Evolutionary conservation across 139 green algal species (phyloP), one percentile per base, ranked within the genome.

Genomic region (Chlorella sp.): DNA sequence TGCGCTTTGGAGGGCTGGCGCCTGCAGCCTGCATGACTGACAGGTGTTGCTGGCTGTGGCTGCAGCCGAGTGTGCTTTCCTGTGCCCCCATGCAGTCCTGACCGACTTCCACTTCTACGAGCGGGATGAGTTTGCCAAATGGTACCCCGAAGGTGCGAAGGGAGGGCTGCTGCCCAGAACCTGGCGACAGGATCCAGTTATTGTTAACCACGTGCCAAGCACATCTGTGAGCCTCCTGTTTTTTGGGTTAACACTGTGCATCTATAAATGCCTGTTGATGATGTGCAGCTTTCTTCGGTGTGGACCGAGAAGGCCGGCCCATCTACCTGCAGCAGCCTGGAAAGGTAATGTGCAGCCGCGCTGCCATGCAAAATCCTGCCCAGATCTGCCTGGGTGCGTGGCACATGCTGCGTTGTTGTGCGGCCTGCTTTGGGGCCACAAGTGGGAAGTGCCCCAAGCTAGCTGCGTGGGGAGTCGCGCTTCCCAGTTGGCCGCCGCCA

Each of bases 301-400:
- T 44, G 4, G 84, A 82, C 76, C 68, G 80, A 38, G 38, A 26
- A 68, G 87, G 88, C 26, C 92, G 94, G 0, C 95, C 95, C 9
- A 84, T 98, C 5, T 98, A 96, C 84, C 94, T 98, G 75, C 95
- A 98, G 91, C 91, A 97, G 62, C 87, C 97, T 28, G 95, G 96
- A 23, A 88, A 93, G 70, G 93, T 98, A 21, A n/a, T n/a, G n/a
- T n/a, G n/a, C n/a, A n/a, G n/a, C n/a, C n/a, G n/a, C n/a, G n/a
- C n/a, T n/a, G n/a, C n/a, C n/a, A n/a, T n/a, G n/a, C n/a, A n/a
- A n/a, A n/a, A n/a, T n/a, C n/a, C n/a, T n/a, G n/a, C n/a, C n/a
- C n/a, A n/a, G n/a, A n/a, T n/a, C n/a, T n/a, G n/a, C n/a, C n/a
- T n/a, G n/a, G n/a, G n/a, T n/a, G n/a, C n/a, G n/a, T n/a, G n/a